These are phyloP conservation scores for Saturnispora ahearnii DNA, from an alignment of 805 yeast species.

Conservation along the genomic window DNA sequence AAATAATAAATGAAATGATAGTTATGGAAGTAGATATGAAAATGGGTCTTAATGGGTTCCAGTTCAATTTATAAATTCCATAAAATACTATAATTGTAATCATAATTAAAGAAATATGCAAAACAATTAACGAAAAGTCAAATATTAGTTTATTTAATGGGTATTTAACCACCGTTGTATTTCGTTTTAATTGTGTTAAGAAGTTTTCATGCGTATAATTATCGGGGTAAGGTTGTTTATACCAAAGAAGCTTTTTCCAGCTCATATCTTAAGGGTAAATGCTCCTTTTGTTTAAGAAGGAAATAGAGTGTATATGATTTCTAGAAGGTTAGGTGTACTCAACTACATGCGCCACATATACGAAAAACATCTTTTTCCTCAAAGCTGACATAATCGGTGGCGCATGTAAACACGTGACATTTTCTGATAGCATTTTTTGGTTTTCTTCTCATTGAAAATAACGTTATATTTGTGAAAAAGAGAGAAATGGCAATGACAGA, in stretches of 20 bases:
- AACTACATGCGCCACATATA: too few species aligned
- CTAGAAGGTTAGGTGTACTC: too few species aligned
- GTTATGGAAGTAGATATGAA: conserved; percentile 28
- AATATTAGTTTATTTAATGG: conserved; percentile 53
- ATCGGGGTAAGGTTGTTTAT: conserved; percentile 80
- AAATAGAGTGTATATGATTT: too few species aligned
- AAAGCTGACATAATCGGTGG: too few species aligned
- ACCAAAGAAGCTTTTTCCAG: conserved; percentile 84
- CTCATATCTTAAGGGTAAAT: background rate
- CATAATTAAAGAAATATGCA: conserved; percentile 56
- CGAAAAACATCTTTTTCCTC: too few species aligned
- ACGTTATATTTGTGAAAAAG: too few species aligned
- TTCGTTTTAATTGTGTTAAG: conserved; percentile 68
- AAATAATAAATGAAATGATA: conserved; percentile 29
- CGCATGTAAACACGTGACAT: too few species aligned
- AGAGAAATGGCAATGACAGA: too few species aligned
- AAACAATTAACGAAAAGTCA: conserved; percentile 61
- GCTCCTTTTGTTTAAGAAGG: too few species aligned
- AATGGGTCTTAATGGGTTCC: conserved; percentile 43
- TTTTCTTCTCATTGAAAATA: too few species aligned
- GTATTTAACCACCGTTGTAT: conserved; percentile 63
- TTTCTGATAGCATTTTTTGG: too few species aligned
- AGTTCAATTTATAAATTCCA: conserved; percentile 41
- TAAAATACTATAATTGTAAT: conserved; percentile 61
- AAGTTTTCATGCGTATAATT: conserved; percentile 81